phyloP scores from a whole-genome alignment of 2,329 filamentous ascomycete species.

The Aspergillus niger region DNA sequence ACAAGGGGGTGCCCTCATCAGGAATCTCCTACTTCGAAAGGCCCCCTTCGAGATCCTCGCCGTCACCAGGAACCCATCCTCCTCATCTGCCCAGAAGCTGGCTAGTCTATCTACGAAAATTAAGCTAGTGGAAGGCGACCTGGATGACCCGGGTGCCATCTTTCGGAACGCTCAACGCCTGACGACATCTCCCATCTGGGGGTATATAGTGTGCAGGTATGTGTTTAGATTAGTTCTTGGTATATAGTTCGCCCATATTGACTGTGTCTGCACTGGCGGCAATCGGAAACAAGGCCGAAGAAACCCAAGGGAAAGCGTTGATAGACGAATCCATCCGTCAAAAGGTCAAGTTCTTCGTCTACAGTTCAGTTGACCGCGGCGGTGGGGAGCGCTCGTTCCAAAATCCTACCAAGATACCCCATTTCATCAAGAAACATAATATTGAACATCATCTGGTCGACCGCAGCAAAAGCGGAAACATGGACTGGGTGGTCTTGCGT shows the following conservation, averaged over 20 bases:
- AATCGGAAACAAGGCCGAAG: background rate
- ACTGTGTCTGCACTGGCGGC: background rate
- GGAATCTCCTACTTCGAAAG: constrained; percentile 31
- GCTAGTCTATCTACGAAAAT: constrained; percentile 50
- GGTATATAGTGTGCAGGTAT: constrained; percentile 63
- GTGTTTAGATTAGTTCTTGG: background rate
- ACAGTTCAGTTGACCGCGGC: constrained; percentile 63
- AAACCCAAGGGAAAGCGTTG: background rate
- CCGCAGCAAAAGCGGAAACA: constrained; percentile 40
- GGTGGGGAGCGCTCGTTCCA: constrained; percentile 58
- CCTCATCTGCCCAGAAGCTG: constrained; percentile 54
- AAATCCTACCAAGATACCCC: constrained; percentile 58
- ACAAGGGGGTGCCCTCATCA: constrained; percentile 42
- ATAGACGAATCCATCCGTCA: constrained; percentile 51
- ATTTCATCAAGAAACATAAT: constrained; percentile 63
- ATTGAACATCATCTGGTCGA: constrained; percentile 65
- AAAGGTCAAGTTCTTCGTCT: constrained; percentile 63
- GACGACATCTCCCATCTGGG: constrained; percentile 52
- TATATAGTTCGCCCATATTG: background rate
- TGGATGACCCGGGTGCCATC: constrained; percentile 54
- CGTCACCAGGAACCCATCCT: constrained; percentile 60
- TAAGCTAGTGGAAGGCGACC: constrained; percentile 59
- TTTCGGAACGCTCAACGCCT: constrained; percentile 50
- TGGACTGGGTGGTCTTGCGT: constrained; percentile 64
- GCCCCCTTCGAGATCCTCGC: constrained; percentile 56